Percentiles rank a stretch among this genome's conserved stretches.
phyloP scores from a whole-genome alignment of 1,284 basidiomycete genomes.

The Phellinidium pouzarii region DNA sequence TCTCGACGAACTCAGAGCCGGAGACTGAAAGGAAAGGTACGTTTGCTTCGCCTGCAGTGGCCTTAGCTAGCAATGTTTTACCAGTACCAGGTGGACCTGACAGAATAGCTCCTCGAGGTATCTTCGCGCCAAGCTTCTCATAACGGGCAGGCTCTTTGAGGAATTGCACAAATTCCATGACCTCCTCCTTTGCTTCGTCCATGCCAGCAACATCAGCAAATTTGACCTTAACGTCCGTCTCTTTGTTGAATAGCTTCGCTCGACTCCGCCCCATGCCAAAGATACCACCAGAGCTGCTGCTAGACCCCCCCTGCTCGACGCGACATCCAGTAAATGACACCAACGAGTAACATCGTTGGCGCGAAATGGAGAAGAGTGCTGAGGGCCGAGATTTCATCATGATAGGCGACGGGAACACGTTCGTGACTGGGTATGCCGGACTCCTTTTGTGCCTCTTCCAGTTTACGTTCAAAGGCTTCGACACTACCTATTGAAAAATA shows the following conservation, averaged over 20 bases:
- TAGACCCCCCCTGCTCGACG: slow-evolving; percentile 64
- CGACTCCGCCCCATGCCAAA: slow-evolving; percentile 97
- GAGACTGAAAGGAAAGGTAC: slow-evolving; percentile 98
- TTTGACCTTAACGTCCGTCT: slow-evolving; percentile 89
- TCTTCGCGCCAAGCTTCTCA: slow-evolving; percentile 96
- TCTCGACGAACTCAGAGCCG: slow-evolving; percentile 98
- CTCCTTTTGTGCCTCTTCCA: slow-evolving; percentile 91
- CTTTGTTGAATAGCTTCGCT: slow-evolving; percentile 96
- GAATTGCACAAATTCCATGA: slow-evolving; percentile 99
- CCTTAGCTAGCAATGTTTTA: slow-evolving; percentile 97
- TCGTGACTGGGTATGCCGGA: slow-evolving; percentile 88
- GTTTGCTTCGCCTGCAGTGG: slow-evolving; percentile 94
- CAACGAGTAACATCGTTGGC: slow-evolving; percentile 88
- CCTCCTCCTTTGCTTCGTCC: slow-evolving; percentile 99
- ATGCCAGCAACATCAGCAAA: slow-evolving; percentile 98
- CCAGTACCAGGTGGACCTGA: slow-evolving; percentile 98
- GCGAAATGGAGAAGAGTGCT: slow-evolving; percentile 88
- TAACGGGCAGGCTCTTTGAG: slow-evolving; percentile 94
- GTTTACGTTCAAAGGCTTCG: slow-evolving; percentile 92
- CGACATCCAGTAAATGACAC: slow-evolving; percentile 87
- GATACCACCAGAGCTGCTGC: slow-evolving; percentile 79
- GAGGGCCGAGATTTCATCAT: slow-evolving; percentile 86
- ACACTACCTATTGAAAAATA: slow-evolving; percentile 98
- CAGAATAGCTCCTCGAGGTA: slow-evolving; percentile 95
- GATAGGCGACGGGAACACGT: slow-evolving; percentile 94